phyloP scores from a whole-genome alignment of 805 yeast genomes.

The Candida michaelii region DNA sequence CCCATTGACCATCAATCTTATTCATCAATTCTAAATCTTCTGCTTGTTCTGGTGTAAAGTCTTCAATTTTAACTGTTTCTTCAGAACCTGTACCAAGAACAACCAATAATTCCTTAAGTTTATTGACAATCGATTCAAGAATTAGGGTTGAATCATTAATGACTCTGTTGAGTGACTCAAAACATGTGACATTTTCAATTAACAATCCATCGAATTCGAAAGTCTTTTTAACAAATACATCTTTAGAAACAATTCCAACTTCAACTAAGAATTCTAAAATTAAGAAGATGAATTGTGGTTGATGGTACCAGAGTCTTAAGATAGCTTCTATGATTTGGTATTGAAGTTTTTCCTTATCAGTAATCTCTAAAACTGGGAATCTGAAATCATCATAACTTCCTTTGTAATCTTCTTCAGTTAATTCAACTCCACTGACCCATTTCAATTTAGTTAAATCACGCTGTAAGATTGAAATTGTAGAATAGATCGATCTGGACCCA shows the following conservation, averaged over 20 bases:
- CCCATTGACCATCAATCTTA: constrained; percentile 39
- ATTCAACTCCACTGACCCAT: constrained; percentile 33
- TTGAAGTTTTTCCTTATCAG: constrained; percentile 25
- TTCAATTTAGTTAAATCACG: constrained; percentile 42
- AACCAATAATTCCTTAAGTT: background rate
- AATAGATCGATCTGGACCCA: constrained; percentile 81
- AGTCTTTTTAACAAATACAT: constrained; percentile 26
- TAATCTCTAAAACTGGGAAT: constrained; percentile 21
- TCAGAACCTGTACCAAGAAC: background rate
- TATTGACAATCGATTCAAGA: background rate
- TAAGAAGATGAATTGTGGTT: constrained; percentile 45
- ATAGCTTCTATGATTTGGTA: constrained; percentile 39
- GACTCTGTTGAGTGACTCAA: constrained; percentile 41
- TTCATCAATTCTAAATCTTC: constrained; percentile 23
- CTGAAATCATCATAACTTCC: constrained; percentile 28
- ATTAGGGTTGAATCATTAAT: constrained; percentile 13
- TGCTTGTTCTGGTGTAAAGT: constrained; percentile 21
- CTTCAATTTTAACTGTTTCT: constrained; percentile 25
- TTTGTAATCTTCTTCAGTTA: constrained; percentile 28
- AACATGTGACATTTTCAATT: constrained; percentile 41
- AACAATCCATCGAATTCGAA: constrained; percentile 29
- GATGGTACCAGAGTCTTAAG: constrained; percentile 44
- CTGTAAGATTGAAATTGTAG: constrained; percentile 40
- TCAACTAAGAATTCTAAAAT: constrained; percentile 44
- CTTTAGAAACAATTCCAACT: constrained; percentile 32